These are phyloP conservation scores for Solanum neorickii DNA, from an alignment of 257 asterid species.

Conservation along the genomic window DNA sequence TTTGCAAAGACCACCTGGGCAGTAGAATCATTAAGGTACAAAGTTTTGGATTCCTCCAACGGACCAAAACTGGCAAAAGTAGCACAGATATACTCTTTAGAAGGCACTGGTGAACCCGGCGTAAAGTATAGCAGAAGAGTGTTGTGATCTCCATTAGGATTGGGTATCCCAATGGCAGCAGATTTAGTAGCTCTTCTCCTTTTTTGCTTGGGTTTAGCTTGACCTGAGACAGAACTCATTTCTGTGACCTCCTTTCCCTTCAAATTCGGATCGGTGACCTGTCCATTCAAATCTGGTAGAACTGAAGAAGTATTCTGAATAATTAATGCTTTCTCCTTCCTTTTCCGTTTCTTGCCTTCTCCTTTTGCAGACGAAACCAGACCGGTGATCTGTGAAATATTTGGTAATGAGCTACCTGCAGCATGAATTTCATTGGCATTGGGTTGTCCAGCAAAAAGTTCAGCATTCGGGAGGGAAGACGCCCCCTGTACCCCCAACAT, in stretches of 20 bases:
- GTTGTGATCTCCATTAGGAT: neutral
- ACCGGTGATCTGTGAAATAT: conserved; percentile 7
- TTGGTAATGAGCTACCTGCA: conserved; percentile 11
- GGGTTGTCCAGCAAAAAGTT: neutral
- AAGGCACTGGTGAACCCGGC: conserved; percentile 28
- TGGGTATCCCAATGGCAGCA: neutral
- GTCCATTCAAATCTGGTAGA: conserved; percentile 69
- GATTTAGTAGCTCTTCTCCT: conserved; percentile 18
- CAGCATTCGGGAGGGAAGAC: conserved; percentile 7
- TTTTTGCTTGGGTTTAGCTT: conserved; percentile 12
- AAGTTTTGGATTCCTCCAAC: conserved; percentile 42
- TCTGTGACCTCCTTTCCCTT: conserved; percentile 15
- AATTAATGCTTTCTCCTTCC: conserved; percentile 20
- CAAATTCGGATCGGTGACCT: conserved; percentile 8
- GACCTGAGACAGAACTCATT: conserved; percentile 5
- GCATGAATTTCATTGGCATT: conserved; percentile 1
- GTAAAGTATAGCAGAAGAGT: conserved; percentile 30
- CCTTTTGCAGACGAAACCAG: conserved; percentile 8
- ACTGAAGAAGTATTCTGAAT: conserved; percentile 4
- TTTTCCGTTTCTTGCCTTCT: conserved; percentile 25
- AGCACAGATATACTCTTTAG: conserved; percentile 27
- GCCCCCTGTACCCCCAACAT: neutral
- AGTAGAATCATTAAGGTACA: conserved; percentile 8
- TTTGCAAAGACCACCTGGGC: conserved; percentile 36
- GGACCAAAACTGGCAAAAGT: conserved; percentile 42